Evolutionary conservation across 169 alveolate genomes (phyloP).

Genomic region (Cytauxzoon felis): DNA sequence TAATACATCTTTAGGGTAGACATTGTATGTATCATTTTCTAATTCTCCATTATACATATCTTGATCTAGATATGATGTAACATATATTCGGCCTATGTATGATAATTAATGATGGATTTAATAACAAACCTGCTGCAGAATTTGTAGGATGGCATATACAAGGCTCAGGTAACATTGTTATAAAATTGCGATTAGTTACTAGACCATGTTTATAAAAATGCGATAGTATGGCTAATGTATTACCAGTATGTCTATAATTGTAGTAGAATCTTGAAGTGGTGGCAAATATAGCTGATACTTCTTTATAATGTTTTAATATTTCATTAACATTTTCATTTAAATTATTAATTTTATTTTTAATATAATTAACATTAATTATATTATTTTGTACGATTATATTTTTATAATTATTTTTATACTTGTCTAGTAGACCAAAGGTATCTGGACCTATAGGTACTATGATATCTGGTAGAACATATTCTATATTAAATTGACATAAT

Average conservation of each 20-base stretch:
- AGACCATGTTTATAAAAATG: constrained; percentile 13
- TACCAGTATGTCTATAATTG: constrained; percentile 72
- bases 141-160: constrained; percentile 59
- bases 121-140: constrained; percentile 19
- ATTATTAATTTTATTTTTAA: not conserved
- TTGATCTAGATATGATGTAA: constrained; percentile 21
- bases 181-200: constrained; percentile 10
- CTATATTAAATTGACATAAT: no score
- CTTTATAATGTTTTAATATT: constrained; percentile 51
- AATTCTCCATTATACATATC: constrained; percentile 19
- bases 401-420: constrained; percentile 10
- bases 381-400: not conserved
- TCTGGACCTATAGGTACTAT: constrained; percentile 62
- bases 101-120: constrained; percentile 1
- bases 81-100: constrained; percentile 40
- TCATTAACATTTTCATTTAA: not conserved
- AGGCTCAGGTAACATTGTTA: constrained; percentile 33
- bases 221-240: constrained; percentile 42
- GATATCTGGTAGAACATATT: no score
- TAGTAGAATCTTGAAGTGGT: constrained; percentile 72
- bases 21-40: constrained; percentile 22
- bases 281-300: constrained; percentile 51
- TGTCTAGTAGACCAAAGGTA: constrained; percentile 34
- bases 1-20: constrained; percentile 12
- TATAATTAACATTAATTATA: not conserved